Percentiles rank a stretch among this genome's conserved stretches.
These are phyloP conservation scores for Phytophthora aleatoria DNA, from an alignment of 352 stramenopile genomes.

Conservation along the genomic window DNA sequence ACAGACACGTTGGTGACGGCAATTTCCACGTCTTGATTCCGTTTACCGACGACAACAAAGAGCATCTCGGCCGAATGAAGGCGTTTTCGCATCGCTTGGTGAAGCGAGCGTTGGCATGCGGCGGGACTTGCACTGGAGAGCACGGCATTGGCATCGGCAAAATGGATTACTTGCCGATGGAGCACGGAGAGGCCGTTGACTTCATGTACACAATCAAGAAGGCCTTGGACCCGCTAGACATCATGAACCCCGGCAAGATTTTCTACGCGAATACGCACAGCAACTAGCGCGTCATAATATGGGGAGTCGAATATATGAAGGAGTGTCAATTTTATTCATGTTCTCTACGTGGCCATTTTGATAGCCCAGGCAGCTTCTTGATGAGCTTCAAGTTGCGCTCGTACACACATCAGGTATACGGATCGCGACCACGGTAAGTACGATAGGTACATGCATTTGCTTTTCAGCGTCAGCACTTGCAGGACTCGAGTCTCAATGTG, in stretches of 20 bases:
- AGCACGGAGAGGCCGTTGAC: constrained; percentile 90
- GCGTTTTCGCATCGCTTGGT: constrained; percentile 86
- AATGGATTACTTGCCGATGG: constrained; percentile 88
- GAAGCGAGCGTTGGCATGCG: constrained; percentile 75
- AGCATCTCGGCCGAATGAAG: constrained; percentile 84
- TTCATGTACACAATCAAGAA: constrained; percentile 95
- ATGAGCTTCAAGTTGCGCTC: neutral
- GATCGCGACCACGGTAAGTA: neutral
- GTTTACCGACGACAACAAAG: constrained; percentile 82
- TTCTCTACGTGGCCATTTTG: neutral
- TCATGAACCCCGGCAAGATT: constrained; percentile 98
- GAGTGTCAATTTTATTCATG: neutral
- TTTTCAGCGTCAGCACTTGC: no score
- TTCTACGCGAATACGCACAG: constrained; percentile 50
- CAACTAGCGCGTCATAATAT: neutral
- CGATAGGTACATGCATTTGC: neutral
- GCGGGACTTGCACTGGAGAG: constrained; percentile 97
- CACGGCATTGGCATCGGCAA: constrained; percentile 96
- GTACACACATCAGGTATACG: no score
- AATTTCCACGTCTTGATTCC: constrained; percentile 98
- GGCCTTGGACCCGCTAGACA: constrained; percentile 93
- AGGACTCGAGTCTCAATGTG: constrained; percentile 14
- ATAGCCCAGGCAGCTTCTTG: no score
- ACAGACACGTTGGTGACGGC: constrained; percentile 90
- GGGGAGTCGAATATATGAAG: neutral